phyloP scores from a whole-genome alignment of 2,329 filamentous ascomycete genomes.

The Verticillium isaacii region DNA sequence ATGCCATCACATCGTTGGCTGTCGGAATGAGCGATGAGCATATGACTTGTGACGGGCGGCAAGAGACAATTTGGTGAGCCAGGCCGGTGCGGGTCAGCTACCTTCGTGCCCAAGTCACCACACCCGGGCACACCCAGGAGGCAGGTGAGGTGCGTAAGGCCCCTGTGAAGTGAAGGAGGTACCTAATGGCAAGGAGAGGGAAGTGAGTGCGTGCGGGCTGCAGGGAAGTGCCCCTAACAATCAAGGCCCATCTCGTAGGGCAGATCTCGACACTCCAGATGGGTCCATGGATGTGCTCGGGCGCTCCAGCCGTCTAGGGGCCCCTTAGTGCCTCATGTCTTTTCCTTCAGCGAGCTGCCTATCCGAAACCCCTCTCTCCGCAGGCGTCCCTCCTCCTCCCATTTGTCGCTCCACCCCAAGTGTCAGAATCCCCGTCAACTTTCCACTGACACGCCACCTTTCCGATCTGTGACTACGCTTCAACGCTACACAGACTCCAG shows the following conservation, averaged over 20 bases:
- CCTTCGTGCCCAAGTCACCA: not conserved
- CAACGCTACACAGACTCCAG: not conserved
- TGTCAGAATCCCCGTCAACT: constrained; percentile 1
- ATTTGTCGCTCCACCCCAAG: not conserved
- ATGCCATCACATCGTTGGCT: not conserved
- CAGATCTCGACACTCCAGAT: not conserved
- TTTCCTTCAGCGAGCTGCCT: not conserved
- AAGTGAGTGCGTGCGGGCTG: not conserved
- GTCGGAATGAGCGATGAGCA: not conserved
- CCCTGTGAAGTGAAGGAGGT: not conserved
- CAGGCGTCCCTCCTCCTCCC: not conserved
- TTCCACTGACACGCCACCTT: not conserved
- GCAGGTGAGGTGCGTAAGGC: not conserved
- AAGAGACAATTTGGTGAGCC: not conserved
- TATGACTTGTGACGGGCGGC: not conserved
- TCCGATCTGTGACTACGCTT: not conserved
- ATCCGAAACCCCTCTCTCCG: constrained; percentile 3
- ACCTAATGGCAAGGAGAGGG: no score
- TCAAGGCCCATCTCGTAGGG: not conserved
- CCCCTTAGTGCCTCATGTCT: not conserved
- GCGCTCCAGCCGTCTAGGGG: not conserved
- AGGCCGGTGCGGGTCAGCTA: not conserved
- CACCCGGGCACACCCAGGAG: not conserved
- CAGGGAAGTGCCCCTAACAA: not conserved
- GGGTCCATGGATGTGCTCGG: not conserved